A percentile compares a stretch with the other conserved stretches of the same genome.
phyloP scores from a whole-genome alignment of 805 yeast genomes.

The Kuraishia hungarica region DNA sequence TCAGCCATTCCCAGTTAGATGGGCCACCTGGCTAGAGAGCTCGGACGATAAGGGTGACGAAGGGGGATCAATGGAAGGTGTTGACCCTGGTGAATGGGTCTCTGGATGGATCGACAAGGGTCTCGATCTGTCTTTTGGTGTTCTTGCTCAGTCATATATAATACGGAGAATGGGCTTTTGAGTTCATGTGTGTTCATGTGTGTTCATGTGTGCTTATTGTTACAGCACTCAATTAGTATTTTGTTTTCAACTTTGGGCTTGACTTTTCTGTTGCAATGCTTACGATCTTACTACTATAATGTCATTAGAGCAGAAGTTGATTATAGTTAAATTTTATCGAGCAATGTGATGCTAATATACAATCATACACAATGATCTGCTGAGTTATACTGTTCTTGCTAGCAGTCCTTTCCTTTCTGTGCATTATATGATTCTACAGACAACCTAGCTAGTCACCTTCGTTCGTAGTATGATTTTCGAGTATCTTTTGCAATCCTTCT shows the following conservation, averaged over 20 bases:
- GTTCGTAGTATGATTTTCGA: conserved; percentile 23
- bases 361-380: conserved; percentile 1
- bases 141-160: conserved; percentile 84
- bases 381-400: background rate
- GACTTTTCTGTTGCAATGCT: no score
- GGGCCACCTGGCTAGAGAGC: conserved; percentile 87
- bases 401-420: no score
- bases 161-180: conserved; percentile 78
- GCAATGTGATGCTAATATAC: background rate
- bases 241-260: no score
- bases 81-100: conserved; percentile 81
- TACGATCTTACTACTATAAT: no score
- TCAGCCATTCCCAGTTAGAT: conserved; percentile 81
- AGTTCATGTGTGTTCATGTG: conserved; percentile 2
- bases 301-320: no score
- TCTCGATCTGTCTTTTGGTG: conserved; percentile 70
- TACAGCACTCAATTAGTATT: no score
- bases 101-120: conserved; percentile 75
- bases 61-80: conserved; percentile 16
- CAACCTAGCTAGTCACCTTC: background rate
- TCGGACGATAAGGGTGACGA: conserved; percentile 11
- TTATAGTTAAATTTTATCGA: background rate
- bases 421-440: no score
- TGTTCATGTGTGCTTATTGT: no score
- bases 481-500: conserved; percentile 31